phyloP scores from a whole-genome alignment of 139 green algal species.

The Desmodesmus armatus region DNA sequence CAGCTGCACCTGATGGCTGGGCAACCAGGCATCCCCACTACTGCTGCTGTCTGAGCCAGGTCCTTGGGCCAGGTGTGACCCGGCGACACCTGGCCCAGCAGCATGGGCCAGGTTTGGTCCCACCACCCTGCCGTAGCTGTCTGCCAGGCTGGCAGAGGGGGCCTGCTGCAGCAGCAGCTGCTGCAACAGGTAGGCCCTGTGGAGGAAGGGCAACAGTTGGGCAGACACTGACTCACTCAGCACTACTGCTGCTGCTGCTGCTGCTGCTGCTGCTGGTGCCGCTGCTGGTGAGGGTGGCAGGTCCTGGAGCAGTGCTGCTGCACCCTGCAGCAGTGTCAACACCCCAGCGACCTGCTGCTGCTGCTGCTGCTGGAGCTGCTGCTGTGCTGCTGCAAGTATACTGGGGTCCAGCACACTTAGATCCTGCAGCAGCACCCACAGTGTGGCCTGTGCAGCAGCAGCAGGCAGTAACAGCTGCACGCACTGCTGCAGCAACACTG shows the following conservation, averaged over 20 bases:
- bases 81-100: no score
- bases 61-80: no score
- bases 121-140: neutral
- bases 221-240: neutral
- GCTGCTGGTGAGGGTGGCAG: neutral
- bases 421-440: neutral
- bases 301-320: neutral
- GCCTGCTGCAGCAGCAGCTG: constrained; percentile 34
- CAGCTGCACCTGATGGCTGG: neutral
- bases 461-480: constrained; percentile 22
- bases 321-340: neutral
- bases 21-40: neutral
- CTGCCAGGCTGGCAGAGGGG: neutral
- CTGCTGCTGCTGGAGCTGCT: constrained; percentile 4
- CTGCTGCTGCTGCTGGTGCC: constrained; percentile 35
- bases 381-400: neutral
- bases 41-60: no score
- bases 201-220: constrained; percentile 12
- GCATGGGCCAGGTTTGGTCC: no score
- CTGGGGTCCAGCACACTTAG: no score
- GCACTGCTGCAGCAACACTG: constrained; percentile 1
- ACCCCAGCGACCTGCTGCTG: neutral
- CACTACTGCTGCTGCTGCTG: neutral
- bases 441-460: constrained; percentile 29
- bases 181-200: constrained; percentile 10